Base-by-base conservation (phyloP, 257 asterid genomes). In the Solanum habrochaites region DNA sequence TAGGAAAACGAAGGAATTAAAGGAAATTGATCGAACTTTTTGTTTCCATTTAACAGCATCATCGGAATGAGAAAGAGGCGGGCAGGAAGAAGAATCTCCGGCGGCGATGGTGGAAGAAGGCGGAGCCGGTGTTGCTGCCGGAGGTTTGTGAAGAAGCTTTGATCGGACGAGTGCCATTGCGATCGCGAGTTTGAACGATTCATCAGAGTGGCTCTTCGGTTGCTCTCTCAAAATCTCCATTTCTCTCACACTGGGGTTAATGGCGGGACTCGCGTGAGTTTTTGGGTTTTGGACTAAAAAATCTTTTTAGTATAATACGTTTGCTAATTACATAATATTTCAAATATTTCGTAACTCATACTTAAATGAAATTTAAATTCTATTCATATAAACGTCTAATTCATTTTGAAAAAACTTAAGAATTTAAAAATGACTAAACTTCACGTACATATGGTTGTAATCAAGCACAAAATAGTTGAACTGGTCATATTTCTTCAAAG, bases 161-260 rank as follows among this genome's bases (percentile, higher is more conserved):
- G 96, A 91, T 86, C 91, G 90, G 86, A 91, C 72, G 64, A 97
- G 82, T 49, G 97, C 95, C 91, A 95, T 83, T 43, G 97, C 98
- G 58, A 95, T 47, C 1, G 99, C 98, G 69, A 97, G 88, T 86
- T 93, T 94, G 85, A 93, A 77, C 58, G 93, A 83, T 39, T 98
- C 95, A 86, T 86, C 77, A 31, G 90, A 31, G 43, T 82, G 87
- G 87, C 66, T 82, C 11, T 83, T 89, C 47, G 87, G 42, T 81
- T 87, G 91, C n/a, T 25, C 86, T n/a, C 84, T 85, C 83, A 60
- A 88, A 64, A 86, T 87, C 86, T 91, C 94, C 98, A 93, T 96
- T 66, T 35, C 40, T 66, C 72, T 66, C 23, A 8, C 45, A 5
- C 39, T 37, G 6, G 3, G 11, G 32, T 3, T 39, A 39, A 73